Base-by-base conservation (phyloP, 345 rosid species). In the Sisymbrium irio region DNA sequence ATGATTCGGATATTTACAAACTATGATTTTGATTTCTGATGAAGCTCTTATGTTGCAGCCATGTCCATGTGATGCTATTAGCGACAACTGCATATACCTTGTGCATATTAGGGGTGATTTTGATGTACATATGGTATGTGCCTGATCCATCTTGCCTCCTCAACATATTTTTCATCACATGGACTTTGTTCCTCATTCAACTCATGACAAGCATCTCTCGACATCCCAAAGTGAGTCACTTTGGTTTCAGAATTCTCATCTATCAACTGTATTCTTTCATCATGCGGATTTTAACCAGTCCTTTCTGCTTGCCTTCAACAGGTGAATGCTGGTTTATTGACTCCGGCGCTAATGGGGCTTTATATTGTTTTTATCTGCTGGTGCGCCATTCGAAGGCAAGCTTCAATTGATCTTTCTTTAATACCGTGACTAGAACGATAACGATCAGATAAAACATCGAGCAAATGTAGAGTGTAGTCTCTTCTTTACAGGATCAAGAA, bases 81-180 rank as follows among this genome's bases (percentile, higher is more conserved):
- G 90, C 97, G 14, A 85, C 93, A 8, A 55, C 57, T 27, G 84
- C 96, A 32, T 94, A 94, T 70, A 80, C 90, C 9, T 59, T 86
- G 44, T 86, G 98, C 85, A 78, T 94, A 22, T 76, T 84, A 62
- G 97, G 98, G 64, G 88, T 91, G 69, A 86, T 89, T 19, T 67
- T 91, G 83, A 91, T 91, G 96, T 91, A 91, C 84, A 94, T 91
- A 33, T 94, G 97, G 98, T 94, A 94, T 72, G 85, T 91, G 27
- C 96, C 98, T n/a, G 88, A 91, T 39, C 80, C 90, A 11, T 85
- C 98, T 46, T 94, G 98, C 73, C 75, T 94, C 55, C 97, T 94
- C 40, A 94, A 89, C 83, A 89, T 94, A 73, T 89, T 91, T 84
- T 91, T 85, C 85, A 88, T 91, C 70, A 86, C 97, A 0, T 89